Conservation (phyloP, 371 early-diverging fungal species). For the Actinomortierella wolfii region DNA sequence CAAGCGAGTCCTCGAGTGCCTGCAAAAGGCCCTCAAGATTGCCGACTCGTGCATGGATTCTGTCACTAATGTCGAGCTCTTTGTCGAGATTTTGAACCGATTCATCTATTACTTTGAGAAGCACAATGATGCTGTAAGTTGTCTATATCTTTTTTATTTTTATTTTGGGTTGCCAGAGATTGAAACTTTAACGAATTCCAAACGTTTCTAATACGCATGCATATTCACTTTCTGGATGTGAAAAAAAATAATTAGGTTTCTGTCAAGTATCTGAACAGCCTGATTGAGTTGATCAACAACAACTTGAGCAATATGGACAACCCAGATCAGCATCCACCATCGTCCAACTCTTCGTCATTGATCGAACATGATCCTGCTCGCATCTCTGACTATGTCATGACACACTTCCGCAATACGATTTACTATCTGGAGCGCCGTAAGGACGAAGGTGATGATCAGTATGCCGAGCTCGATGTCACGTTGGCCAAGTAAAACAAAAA, state of each 20-base stretch:
- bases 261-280: constrained; percentile 83
- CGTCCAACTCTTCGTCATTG: constrained; percentile 63
- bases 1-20: constrained; percentile 78
- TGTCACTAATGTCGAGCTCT: constrained; percentile 79
- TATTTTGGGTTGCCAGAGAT: constrained; percentile 10
- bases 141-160: constrained; percentile 1
- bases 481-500: constrained; percentile 14
- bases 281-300: constrained; percentile 88
- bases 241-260: constrained; percentile 71
- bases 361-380: constrained; percentile 56
- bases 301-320: constrained; percentile 70
- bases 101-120: constrained; percentile 89
- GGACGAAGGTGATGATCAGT: constrained; percentile 43
- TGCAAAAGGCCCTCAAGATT: constrained; percentile 89
- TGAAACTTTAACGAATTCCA: not conserved
- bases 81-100: constrained; percentile 90
- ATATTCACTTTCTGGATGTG: constrained; percentile 5
- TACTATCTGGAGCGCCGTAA: constrained; percentile 59
- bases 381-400: constrained; percentile 64
- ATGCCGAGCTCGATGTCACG: constrained; percentile 35
- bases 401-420: constrained; percentile 67
- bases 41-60: constrained; percentile 91
- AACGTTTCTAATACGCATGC: constrained; percentile 13
- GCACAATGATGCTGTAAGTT: constrained; percentile 74
- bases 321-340: constrained; percentile 65